These are phyloP conservation scores for Auriscalpium microsporum DNA, from an alignment of 768 basidiomycete genomes.

Conservation along the genomic window DNA sequence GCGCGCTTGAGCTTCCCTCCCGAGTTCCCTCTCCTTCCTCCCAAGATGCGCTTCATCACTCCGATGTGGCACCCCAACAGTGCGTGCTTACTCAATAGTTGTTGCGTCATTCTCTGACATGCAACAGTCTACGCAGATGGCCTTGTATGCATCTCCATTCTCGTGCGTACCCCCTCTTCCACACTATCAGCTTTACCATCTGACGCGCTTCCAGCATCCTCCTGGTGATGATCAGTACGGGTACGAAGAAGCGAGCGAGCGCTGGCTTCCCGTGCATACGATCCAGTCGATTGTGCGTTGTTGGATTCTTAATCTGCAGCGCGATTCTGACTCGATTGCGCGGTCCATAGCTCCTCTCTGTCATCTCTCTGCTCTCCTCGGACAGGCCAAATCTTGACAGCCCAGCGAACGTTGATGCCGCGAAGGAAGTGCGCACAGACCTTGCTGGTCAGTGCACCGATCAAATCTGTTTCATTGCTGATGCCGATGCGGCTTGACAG, in stretches of 20 bases:
- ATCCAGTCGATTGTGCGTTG: constrained; percentile 85
- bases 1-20: constrained; percentile 82
- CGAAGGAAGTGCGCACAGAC: constrained; percentile 73
- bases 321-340: constrained; percentile 3
- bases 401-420: constrained; percentile 94
- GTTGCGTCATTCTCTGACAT: constrained; percentile 6
- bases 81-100: constrained; percentile 21
- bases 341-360: constrained; percentile 74
- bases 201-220: constrained; percentile 52
- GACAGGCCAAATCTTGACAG: constrained; percentile 88
- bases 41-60: constrained; percentile 94
- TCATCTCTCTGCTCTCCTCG: constrained; percentile 91
- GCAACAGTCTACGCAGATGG: constrained; percentile 83
- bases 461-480: neutral
- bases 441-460: constrained; percentile 38
- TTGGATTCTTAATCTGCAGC: neutral
- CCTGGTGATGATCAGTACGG: constrained; percentile 96
- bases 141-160: constrained; percentile 91
- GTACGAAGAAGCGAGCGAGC: constrained; percentile 93
- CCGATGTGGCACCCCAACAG: constrained; percentile 98
- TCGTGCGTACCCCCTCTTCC: constrained; percentile 39
- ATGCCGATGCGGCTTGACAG: constrained; percentile 31
- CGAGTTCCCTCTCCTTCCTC: constrained; percentile 85
- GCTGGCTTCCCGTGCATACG: constrained; percentile 97
- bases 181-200: constrained; percentile 4